Evolutionary conservation across 352 stramenopile species (phyloP).

Genomic region (Phytophthora sojae): DNA sequence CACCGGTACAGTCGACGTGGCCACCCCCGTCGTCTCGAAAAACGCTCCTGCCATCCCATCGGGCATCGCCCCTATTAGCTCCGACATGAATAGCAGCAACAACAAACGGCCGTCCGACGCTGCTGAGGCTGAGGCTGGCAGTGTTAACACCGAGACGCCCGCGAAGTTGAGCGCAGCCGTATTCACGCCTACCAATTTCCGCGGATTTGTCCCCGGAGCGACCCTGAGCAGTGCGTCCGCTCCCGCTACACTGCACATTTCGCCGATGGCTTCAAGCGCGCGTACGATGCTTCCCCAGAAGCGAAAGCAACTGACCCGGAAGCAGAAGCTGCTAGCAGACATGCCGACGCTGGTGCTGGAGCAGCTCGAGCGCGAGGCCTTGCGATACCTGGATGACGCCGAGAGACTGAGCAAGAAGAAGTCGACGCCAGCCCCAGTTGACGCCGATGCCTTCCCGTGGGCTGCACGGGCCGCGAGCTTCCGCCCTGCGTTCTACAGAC

Average conservation of each 20-base stretch:
- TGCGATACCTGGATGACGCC: constrained; percentile 29
- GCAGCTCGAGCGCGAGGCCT: constrained; percentile 45
- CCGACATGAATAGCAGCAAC: constrained; percentile 27
- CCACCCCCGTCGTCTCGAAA: constrained; percentile 3
- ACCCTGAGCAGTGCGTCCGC: constrained; percentile 22
- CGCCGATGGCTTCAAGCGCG: constrained; percentile 29
- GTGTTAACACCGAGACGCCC: constrained; percentile 2
- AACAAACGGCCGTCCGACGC: constrained; percentile 20
- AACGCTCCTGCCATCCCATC: not conserved
- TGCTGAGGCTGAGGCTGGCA: not conserved
- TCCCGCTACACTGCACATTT: constrained; percentile 35
- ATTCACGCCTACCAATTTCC: constrained; percentile 26
- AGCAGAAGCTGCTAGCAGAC: constrained; percentile 48
- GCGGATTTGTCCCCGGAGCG: constrained; percentile 4
- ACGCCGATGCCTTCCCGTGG: constrained; percentile 44
- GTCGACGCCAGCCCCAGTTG: constrained; percentile 8
- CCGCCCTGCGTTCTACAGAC: constrained; percentile 57
- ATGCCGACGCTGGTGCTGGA: constrained; percentile 42
- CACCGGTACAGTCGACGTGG: constrained; percentile 7
- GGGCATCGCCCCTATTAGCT: not conserved
- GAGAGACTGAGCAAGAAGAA: constrained; percentile 17
- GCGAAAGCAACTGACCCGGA: constrained; percentile 42
- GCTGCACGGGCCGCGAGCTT: constrained; percentile 32
- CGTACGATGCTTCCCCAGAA: constrained; percentile 32
- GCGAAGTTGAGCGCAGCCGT: not conserved